Evolutionary conservation across 2,329 filamentous ascomycete genomes (phyloP), one percentile per base, ranked within the genome.

Genomic region (Colletotrichum sp.): DNA sequence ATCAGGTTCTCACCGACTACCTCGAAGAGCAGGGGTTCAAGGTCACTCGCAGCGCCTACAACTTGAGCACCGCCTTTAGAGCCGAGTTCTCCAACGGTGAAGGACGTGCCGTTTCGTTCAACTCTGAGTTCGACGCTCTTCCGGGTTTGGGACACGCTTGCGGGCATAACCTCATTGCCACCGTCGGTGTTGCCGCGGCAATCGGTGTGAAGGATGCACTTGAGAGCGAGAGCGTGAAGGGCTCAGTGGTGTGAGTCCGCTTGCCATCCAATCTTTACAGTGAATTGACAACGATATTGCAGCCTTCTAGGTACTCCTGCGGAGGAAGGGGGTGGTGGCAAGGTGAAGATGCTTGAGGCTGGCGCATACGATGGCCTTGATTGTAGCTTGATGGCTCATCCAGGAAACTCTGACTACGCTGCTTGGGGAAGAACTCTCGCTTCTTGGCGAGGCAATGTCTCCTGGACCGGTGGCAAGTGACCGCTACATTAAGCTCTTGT

Each of bases 341-440:
- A 90, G 79, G 86, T 89, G 68, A 86, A 83, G 22, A 81, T 88
- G 0, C 80, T 89, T 22, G 67, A 87, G 16, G 85, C 84, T 13
- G 87, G 87, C 13, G 87, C 87, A 2, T 89, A 88, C 74, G 78
- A 80, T 6, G 84, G 86, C 19, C 80, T 83, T 0, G 72, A 75
- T 57, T 75, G 61, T 34, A 69, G 60, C 19, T 68, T 75, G 36
- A 72, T 76, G 63, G 71, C 64, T 8, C 61, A 64, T 11, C 65
- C 61, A 1, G 34, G 72, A 28, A 76, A 76, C 59, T 65, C 39
- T 2, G 66, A 61, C 22, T 76, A 76, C 3, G 65, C 65, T 15
- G 74, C 74, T 12, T 74, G 74, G 71, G 61, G 66, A 0, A 65
- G 74, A 52, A 76, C 74, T 15, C 71, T 76, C 19, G 74, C 61